Base-by-base conservation (phyloP, 805 yeast species). In the Lipomyces spencermartinsiae region DNA sequence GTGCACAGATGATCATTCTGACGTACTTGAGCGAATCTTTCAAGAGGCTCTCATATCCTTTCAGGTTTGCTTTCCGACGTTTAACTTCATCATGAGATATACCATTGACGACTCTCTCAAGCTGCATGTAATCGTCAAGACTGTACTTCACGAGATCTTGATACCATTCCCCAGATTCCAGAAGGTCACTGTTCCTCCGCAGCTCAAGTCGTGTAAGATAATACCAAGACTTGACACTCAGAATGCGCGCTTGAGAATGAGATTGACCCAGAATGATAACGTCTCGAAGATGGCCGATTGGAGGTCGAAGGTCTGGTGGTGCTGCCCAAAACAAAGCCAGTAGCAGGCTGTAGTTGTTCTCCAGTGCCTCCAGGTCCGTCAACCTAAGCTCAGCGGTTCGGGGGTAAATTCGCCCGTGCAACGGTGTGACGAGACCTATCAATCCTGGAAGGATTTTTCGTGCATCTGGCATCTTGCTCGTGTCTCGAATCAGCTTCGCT, bases 181-280 rank as follows among this genome's bases (percentile, higher is more conserved):
- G 25, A 1, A 70, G 39, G 10, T 58, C 64, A 2, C 39, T 43
- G n/a, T 59, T 49, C 31, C 31, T 64, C 46, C 39, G 22, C 9
- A 65, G 54, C 22, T 62, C 66, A 22, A 73, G 63, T n/a, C 71
- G 61, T 14, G 67, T 57, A 19, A 72, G 54, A 58, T 66, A 65
- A 33, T 60, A 67, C 76, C 76, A 74, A 9, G 76, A 69, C 54
- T 74, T 74, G n/a, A 73, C 69, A 54, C 75, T 73, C 43, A 74
- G 54, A 25, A 73, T 63, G 8, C 76, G 69, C 2, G 76, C 76
- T 31, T 71, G 70, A 8, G 67, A 58, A 69, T 74, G 76, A 0
- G 76, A 61, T 29, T 70, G 60, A 19, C 64, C 62, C 16, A 74
- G 59, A 31, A 72, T 64, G 39, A 74, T 73, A 39, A 72, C 74